Percentiles rank a stretch among this genome's conserved stretches.
Conservation (phyloP, 768 basidiomycete genomes). For the Omphalotus guepiniiformis region DNA sequence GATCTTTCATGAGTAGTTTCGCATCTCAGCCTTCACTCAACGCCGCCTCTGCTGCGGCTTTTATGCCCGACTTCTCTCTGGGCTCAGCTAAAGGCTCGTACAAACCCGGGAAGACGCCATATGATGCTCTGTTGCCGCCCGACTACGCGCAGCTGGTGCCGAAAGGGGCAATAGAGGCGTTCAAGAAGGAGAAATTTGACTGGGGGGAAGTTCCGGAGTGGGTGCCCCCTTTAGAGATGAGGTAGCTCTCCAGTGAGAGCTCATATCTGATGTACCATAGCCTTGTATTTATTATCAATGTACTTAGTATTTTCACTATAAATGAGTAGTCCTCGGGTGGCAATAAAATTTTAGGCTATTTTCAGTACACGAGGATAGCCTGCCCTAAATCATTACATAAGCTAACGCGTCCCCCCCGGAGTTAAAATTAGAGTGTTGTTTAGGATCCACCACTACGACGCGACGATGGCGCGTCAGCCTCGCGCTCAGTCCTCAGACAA, state of each 20-base stretch:
- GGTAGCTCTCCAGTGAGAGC: no score
- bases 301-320: no score
- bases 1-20: neutral
- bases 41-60: neutral
- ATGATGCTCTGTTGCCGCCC: slow-evolving; percentile 34
- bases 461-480: slow-evolving; percentile 6
- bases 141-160: slow-evolving; percentile 42
- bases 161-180: slow-evolving; percentile 31
- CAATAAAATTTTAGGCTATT: no score
- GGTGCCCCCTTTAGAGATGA: slow-evolving; percentile 44
- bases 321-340: no score
- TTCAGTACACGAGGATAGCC: no score
- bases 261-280: no score
- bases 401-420: no score
- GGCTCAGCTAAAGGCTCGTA: no score
- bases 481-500: slow-evolving; percentile 1
- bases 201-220: slow-evolving; percentile 47
- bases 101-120: slow-evolving; percentile 33
- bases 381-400: no score
- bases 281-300: no score
- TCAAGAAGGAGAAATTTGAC: slow-evolving; percentile 35
- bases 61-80: no score
- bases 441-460: neutral
- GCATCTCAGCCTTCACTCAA: neutral
- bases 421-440: no score